Evolutionary conservation across 345 rosid genomes (phyloP), one percentile per base, ranked within the genome.

Genomic region (Conringia planisiliqua): DNA sequence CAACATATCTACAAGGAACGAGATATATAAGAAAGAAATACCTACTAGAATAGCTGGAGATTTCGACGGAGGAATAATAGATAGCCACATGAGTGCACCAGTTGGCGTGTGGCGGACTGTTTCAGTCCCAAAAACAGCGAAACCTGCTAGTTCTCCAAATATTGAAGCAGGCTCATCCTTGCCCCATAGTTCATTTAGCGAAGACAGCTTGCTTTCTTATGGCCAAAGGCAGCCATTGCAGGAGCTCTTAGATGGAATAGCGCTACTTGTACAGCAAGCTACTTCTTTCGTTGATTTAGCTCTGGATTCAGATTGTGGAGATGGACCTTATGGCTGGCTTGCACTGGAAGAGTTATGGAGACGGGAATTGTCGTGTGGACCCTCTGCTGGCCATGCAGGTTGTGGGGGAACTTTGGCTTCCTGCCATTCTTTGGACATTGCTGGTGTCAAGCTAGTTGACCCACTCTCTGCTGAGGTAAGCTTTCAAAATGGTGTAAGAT

Each of bases 31-130:
- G 85, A 95, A 89, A 84, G 99, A 92, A 56, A 82, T 90, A 74
- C 97, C 99, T 26, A 87, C 88, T 73, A 86, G 97, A 86, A 90
- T 87, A 80, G 98, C 97, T 74, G 94, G 98, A 75, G 97, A 89
- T 85, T 67, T 85, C 81, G 98, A 95, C 51, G 91, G 93, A 33
- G 93, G 91, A 76, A 70, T 87, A 72, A 76, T 85, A 61, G 99
- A 95, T 78, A 81, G 96, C 59, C 97, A 89, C 77, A 80, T 78
- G 68, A 85, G 76, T 86, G 88, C 98, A 66, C 92, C 98, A 72
- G 89, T 92, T 81, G 93, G 96, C 59, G 99, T 92, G 72, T 95
- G 99, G 99, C 96, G 99, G 68, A 46, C 98, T 62, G 98, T 89
- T 74, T 89, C 87, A 70, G 89, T 79, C 81, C 89, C 99, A 43